Evolutionary conservation across 2,329 filamentous ascomycete genomes (phyloP).

Genomic region (Grosmannia clavigera): DNA sequence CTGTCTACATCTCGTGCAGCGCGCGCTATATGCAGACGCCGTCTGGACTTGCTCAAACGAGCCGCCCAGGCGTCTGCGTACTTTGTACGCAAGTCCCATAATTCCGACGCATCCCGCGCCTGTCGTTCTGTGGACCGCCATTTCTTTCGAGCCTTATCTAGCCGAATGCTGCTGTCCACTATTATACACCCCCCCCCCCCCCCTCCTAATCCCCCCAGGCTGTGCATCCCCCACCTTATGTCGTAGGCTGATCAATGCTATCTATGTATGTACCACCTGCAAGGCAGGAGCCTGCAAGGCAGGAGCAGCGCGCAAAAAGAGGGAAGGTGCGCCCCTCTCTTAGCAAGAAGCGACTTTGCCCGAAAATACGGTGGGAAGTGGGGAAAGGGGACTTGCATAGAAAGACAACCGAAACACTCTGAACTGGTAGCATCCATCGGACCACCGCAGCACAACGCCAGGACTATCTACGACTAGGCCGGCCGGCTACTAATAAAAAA

Average conservation of each 20-base stretch:
- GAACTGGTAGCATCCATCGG: neutral
- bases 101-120: slow-evolving; percentile 5
- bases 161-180: neutral
- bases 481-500: neutral
- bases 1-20: neutral
- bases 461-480: neutral
- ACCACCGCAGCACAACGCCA: neutral
- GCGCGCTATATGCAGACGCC: neutral
- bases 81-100: too few species aligned
- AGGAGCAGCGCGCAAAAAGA: neutral
- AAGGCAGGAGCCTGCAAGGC: neutral
- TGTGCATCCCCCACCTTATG: neutral
- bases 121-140: neutral
- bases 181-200: neutral
- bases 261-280: neutral
- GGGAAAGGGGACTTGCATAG: neutral
- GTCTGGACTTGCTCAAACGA: slow-evolving; percentile 2
- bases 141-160: slow-evolving; percentile 10
- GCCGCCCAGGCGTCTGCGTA: neutral
- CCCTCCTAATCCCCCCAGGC: neutral
- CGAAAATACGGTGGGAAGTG: neutral
- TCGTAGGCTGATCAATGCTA: neutral
- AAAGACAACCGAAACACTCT: neutral
- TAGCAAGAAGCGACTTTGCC: neutral
- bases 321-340: neutral